A percentile compares a stretch with the other conserved stretches of the same genome.
Conservation (phyloP, 768 basidiomycete genomes). For the Podaxis mareebaensis region DNA sequence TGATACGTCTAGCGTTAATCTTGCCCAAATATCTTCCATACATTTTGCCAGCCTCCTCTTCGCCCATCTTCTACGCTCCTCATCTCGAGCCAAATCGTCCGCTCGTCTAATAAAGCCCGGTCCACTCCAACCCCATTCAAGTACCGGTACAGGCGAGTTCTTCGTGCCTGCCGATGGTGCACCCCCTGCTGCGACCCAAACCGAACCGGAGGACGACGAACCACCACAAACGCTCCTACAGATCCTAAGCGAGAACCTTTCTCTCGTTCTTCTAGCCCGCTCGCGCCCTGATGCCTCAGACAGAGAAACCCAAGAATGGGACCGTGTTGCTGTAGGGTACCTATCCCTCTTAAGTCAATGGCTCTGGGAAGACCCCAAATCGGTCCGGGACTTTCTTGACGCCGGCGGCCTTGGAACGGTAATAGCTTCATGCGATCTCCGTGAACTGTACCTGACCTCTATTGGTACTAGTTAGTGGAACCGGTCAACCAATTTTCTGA, state of each 20-base stretch:
- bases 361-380: conserved; percentile 94
- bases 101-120: conserved; percentile 67
- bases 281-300: conserved; percentile 66
- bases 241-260: conserved; percentile 87
- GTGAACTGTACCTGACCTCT: not conserved
- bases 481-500: conserved; percentile 91
- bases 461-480: conserved; percentile 75
- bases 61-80: conserved; percentile 72
- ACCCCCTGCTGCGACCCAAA: conserved; percentile 33
- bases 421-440: conserved; percentile 33
- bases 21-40: conserved; percentile 57
- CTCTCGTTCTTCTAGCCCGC: conserved; percentile 79
- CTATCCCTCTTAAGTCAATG: conserved; percentile 84
- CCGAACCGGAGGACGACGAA: conserved; percentile 56
- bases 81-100: conserved; percentile 59
- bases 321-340: conserved; percentile 84
- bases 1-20: conserved; percentile 52
- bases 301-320: conserved; percentile 85
- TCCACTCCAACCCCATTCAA: conserved; percentile 31
- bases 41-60: conserved; percentile 81
- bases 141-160: conserved; percentile 43
- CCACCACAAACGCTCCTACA: conserved; percentile 75
- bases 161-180: conserved; percentile 78
- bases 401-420: conserved; percentile 91
- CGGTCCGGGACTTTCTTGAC: conserved; percentile 87